phyloP scores from a whole-genome alignment of 2,329 filamentous ascomycete species.

The Fusarium avenaceum region DNA sequence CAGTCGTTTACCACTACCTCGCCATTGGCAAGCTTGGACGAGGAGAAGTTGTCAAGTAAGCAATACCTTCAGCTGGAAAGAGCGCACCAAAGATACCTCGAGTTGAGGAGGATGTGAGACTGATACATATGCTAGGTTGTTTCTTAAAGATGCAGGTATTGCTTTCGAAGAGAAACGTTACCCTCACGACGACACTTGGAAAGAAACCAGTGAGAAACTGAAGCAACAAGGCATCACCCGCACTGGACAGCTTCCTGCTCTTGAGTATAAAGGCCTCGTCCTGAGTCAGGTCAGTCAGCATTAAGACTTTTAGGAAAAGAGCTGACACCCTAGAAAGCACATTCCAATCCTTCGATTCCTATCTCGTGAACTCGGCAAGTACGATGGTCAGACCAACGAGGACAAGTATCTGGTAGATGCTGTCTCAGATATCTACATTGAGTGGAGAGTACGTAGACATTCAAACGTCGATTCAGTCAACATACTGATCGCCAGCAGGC shows the following conservation, averaged over 20 bases:
- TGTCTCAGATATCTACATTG: constrained; percentile 19
- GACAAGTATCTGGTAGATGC: constrained; percentile 34
- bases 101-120: rapidly evolving
- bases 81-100: rapidly evolving
- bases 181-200: constrained; percentile 29
- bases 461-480: rapidly evolving
- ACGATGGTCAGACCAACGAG: constrained; percentile 24
- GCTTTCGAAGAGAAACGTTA: constrained; percentile 38
- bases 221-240: constrained; percentile 44
- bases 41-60: constrained; percentile 48
- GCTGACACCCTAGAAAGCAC: neutral
- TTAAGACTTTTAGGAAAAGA: rapidly evolving
- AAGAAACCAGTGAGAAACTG: constrained; percentile 46
- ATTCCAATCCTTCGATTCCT: constrained; percentile 28
- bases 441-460: constrained; percentile 10
- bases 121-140: constrained; percentile 15
- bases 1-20: constrained; percentile 46
- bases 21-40: constrained; percentile 48
- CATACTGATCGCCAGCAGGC: neutral
- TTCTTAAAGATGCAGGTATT: constrained; percentile 37
- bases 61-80: neutral
- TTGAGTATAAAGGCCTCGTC: constrained; percentile 54
- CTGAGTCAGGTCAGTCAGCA: constrained; percentile 38
- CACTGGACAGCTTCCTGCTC: constrained; percentile 53
- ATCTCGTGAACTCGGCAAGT: constrained; percentile 30